Evolutionary conservation across 257 asterid genomes (phyloP).

Genomic region (Fraxinus quadrangulata): DNA sequence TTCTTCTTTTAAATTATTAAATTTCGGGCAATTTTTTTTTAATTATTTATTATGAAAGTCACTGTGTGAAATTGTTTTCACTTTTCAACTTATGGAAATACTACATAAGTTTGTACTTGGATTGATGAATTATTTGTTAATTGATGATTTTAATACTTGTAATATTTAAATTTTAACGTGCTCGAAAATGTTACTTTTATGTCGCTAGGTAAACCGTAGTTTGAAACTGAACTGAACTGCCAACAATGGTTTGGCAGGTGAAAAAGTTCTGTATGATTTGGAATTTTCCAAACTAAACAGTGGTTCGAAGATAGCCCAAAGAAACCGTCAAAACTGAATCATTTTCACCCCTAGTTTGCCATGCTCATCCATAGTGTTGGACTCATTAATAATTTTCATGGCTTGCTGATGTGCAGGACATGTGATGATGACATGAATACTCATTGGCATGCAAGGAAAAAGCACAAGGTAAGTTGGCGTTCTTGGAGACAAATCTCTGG

Average conservation of each 20-base stretch:
- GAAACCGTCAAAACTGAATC: neutral
- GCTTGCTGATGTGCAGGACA: slow-evolving; percentile 22
- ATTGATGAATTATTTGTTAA: neutral
- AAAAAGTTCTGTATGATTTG: neutral
- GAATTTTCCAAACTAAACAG: neutral
- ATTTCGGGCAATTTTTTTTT: neutral
- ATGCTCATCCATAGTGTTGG: neutral
- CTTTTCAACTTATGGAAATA: too few relatives aligned
- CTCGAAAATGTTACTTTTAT: neutral
- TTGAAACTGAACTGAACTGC: neutral
- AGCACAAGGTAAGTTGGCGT: slow-evolving; percentile 30
- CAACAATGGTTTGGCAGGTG: neutral
- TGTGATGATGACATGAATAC: slow-evolving; percentile 26
- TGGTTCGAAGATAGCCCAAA: neutral
- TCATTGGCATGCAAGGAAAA: slow-evolving; percentile 22
- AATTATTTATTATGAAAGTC: neutral
- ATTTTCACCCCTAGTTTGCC: neutral
- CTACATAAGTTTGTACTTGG: neutral
- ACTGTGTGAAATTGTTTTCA: too few relatives aligned
- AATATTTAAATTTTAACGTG: neutral
- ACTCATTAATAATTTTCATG: neutral
- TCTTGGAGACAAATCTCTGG: neutral
- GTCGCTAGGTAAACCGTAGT: neutral
- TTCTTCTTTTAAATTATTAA: neutral
- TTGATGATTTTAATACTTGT: neutral